These are phyloP conservation scores for Kwoniella pini DNA, from an alignment of 768 basidiomycete genomes.

Conservation along the genomic window DNA sequence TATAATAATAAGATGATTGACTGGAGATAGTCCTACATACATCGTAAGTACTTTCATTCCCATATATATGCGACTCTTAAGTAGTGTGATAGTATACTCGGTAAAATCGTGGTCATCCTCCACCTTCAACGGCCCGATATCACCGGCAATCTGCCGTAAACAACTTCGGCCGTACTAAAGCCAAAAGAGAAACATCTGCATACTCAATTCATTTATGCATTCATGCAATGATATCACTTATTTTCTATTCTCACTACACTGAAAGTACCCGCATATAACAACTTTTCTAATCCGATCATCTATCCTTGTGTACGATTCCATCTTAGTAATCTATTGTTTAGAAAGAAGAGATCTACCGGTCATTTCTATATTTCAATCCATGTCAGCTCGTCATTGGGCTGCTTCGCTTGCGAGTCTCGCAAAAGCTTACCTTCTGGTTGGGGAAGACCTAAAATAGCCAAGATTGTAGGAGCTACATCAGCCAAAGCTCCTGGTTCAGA, in stretches of 20 bases:
- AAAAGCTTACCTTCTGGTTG: constrained; percentile 69
- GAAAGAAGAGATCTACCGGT: constrained; percentile 63
- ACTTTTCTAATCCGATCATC: background rate
- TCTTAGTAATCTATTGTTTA: constrained; percentile 28
- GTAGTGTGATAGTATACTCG: background rate
- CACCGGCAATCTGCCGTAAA: constrained; percentile 8
- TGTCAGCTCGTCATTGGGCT: no score
- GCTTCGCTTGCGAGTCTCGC: no score
- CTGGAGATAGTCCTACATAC: no score
- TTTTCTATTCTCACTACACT: no score
- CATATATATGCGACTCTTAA: no score
- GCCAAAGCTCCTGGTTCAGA: constrained; percentile 73
- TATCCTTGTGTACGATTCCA: background rate
- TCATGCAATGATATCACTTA: no score
- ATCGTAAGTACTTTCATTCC: no score
- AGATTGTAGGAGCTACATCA: constrained; percentile 86
- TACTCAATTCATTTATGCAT: no score
- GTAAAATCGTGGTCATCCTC: constrained; percentile 9
- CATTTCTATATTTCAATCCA: constrained; percentile 59
- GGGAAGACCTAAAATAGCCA: constrained; percentile 73
- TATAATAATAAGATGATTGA: background rate
- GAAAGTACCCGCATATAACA: no score
- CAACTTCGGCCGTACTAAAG: background rate
- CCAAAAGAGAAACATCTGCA: no score
- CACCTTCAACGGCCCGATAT: constrained; percentile 10